Evolutionary conservation across 495 filamentous ascomycete species (phyloP).

Genomic region (Articulospora tetracladia): DNA sequence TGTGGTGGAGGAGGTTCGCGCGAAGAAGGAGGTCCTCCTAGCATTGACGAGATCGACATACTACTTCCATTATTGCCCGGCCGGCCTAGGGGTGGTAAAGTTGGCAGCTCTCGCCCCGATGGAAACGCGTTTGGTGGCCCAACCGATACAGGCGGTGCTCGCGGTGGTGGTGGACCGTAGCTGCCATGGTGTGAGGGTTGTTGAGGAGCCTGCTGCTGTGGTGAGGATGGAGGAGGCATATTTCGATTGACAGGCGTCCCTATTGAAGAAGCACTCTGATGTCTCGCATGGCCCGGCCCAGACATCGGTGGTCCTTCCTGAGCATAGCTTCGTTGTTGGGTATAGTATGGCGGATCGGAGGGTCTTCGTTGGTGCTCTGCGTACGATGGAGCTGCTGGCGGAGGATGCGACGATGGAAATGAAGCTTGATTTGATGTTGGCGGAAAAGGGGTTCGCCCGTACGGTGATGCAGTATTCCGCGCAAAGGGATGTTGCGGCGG

Average conservation of each 20-base stretch:
- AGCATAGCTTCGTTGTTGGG: slow-evolving; percentile 40
- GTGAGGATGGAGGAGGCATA: slow-evolving; percentile 52
- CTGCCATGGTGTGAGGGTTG: slow-evolving; percentile 17
- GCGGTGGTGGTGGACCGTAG: slow-evolving; percentile 36
- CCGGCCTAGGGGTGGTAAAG: slow-evolving; percentile 42
- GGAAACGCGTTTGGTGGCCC: slow-evolving; percentile 48
- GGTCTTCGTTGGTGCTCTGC: slow-evolving; percentile 43
- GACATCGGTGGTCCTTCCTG: slow-evolving; percentile 41
- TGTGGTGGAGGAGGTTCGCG: slow-evolving; percentile 50
- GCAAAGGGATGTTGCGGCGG: slow-evolving; percentile 34
- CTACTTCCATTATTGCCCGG: slow-evolving; percentile 54
- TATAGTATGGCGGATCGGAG: slow-evolving; percentile 36
- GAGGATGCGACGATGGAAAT: slow-evolving; percentile 30
- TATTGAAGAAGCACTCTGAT: slow-evolving; percentile 49
- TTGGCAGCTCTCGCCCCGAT: slow-evolving; percentile 50
- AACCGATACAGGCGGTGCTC: slow-evolving; percentile 47
- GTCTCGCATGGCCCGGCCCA: slow-evolving; percentile 43
- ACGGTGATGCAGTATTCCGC: slow-evolving; percentile 33
- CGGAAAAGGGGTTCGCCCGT: slow-evolving; percentile 32
- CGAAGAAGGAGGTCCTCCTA: slow-evolving; percentile 56
- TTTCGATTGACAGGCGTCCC: slow-evolving; percentile 38
- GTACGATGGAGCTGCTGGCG: slow-evolving; percentile 31
- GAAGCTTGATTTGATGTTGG: slow-evolving; percentile 26
- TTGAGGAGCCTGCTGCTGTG: slow-evolving; percentile 34
- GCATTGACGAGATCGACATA: slow-evolving; percentile 97